Conservation (phyloP, 768 basidiomycete genomes). For the Rhodotorula babjevae region DNA sequence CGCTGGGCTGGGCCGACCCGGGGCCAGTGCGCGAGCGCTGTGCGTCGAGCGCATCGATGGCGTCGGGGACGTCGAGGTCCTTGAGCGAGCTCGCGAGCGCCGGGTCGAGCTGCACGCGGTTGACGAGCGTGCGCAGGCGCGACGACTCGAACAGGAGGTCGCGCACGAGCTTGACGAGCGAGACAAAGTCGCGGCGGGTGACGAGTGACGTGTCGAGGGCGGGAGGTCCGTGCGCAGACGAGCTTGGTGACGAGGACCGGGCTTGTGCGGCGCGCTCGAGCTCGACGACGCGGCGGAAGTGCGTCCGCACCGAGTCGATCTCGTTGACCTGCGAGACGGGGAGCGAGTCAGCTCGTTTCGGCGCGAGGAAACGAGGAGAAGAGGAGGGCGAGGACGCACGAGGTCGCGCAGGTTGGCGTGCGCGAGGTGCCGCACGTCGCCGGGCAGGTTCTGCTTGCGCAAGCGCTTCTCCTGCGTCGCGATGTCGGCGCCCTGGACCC, state of each 20-base stretch:
- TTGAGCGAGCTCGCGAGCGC: constrained; percentile 64
- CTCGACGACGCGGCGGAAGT: constrained; percentile 69
- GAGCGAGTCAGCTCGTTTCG: neutral
- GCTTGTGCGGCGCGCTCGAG: constrained; percentile 56
- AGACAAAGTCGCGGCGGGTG: constrained; percentile 73
- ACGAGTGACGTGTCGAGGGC: constrained; percentile 42
- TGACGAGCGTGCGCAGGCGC: constrained; percentile 71
- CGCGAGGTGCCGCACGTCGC: constrained; percentile 77
- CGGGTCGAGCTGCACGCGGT: constrained; percentile 87
- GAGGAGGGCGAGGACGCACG: constrained; percentile 46
- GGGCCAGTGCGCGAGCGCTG: neutral
- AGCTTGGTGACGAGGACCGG: neutral
- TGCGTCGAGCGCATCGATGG: constrained; percentile 52
- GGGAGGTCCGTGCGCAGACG: too few relatives aligned
- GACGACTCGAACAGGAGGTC: constrained; percentile 80
- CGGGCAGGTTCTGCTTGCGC: constrained; percentile 79
- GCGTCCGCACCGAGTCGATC: constrained; percentile 60
- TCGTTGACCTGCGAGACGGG: constrained; percentile 50
- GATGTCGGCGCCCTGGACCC: constrained; percentile 71
- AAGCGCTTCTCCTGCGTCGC: constrained; percentile 80
- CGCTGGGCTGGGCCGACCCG: too few relatives aligned
- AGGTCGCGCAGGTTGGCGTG: constrained; percentile 72
- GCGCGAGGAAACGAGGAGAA: neutral
- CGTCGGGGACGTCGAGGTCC: constrained; percentile 63
- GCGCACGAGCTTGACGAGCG: constrained; percentile 74